Percentiles rank a stretch among this genome's conserved stretches.
These are phyloP conservation scores for Myxozyma monticola DNA, from an alignment of 805 yeast species.

Conservation along the genomic window DNA sequence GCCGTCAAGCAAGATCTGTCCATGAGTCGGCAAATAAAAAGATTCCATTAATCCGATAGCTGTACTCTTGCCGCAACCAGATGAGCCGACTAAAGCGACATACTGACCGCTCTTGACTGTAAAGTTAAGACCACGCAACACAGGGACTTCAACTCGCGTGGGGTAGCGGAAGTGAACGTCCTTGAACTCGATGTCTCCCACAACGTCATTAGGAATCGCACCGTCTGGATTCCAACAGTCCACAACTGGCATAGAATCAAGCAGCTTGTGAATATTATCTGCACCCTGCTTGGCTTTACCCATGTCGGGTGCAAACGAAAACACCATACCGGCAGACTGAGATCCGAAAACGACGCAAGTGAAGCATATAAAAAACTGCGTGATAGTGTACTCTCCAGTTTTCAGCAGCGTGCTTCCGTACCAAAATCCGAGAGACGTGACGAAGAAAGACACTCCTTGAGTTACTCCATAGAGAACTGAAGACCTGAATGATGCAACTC, in stretches of 20 bases:
- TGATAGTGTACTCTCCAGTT: constrained; percentile 34
- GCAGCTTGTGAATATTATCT: constrained; percentile 37
- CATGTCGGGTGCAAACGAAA: too few species aligned
- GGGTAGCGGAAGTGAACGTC: too few species aligned
- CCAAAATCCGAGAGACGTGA: constrained; percentile 44
- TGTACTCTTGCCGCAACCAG: constrained; percentile 43
- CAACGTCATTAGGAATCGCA: constrained; percentile 27
- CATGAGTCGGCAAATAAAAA: constrained; percentile 52
- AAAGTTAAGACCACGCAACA: too few species aligned
- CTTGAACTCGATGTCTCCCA: constrained; percentile 58
- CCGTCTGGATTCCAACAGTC: constrained; percentile 40
- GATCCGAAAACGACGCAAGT: constrained; percentile 45
- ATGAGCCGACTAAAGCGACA: constrained; percentile 87
- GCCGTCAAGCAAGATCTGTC: constrained; percentile 55
- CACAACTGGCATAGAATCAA: constrained; percentile 40
- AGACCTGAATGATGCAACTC: constrained; percentile 30
- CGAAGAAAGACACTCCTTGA: constrained; percentile 44
- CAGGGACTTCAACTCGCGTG: too few species aligned
- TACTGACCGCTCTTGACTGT: constrained; percentile 70
- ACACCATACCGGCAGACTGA: constrained; percentile 45
- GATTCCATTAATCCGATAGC: constrained; percentile 57
- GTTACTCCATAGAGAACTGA: constrained; percentile 41
- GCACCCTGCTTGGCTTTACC: constrained; percentile 45
- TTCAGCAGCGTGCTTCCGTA: too few species aligned
- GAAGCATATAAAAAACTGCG: constrained; percentile 43